A percentile compares a stretch with the other conserved stretches of the same genome.
phyloP scores from a whole-genome alignment of 768 basidiomycete species.

The Termitomyces titanicus region DNA sequence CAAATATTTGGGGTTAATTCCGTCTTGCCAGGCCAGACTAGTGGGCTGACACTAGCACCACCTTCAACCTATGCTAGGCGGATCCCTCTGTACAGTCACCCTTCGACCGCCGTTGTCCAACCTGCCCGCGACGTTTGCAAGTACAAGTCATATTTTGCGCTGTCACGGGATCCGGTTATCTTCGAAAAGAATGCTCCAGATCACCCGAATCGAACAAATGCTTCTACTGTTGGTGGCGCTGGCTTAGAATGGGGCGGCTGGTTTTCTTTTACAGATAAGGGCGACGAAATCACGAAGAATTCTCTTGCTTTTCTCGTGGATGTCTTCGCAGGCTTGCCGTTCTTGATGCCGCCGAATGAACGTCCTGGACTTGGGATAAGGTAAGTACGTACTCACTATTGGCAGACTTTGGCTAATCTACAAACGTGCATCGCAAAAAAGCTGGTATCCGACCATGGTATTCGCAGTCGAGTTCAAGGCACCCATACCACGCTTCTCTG shows the following conservation, averaged over 20 bases:
- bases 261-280: slow-evolving; percentile 41
- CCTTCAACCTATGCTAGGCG: slow-evolving; percentile 59
- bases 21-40: slow-evolving; percentile 20
- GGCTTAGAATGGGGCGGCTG: slow-evolving; percentile 59
- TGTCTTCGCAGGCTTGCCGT: slow-evolving; percentile 41
- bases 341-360: slow-evolving; percentile 44
- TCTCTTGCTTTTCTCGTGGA: slow-evolving; percentile 62
- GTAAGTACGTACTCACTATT: slow-evolving; percentile 20
- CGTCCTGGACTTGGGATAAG: slow-evolving; percentile 26
- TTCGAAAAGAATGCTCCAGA: slow-evolving; percentile 33
- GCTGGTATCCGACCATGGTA: slow-evolving; percentile 54
- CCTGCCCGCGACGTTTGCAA: slow-evolving; percentile 26
- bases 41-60: slow-evolving; percentile 35
- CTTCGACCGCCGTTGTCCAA: slow-evolving; percentile 31
- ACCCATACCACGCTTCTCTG: slow-evolving; percentile 44
- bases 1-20: slow-evolving; percentile 52
- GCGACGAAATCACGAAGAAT: slow-evolving; percentile 42
- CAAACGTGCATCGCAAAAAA: neutral
- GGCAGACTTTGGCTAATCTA: neutral
- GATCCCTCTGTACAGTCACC: slow-evolving; percentile 55
- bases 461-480: slow-evolving; percentile 62
- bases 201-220: slow-evolving; percentile 33
- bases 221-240: slow-evolving; percentile 44
- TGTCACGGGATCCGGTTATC: slow-evolving; percentile 40
- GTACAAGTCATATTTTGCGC: slow-evolving; percentile 29